Conservation (phyloP, 2,329 filamentous ascomycete genomes). For the Zymoseptoria brevis region DNA sequence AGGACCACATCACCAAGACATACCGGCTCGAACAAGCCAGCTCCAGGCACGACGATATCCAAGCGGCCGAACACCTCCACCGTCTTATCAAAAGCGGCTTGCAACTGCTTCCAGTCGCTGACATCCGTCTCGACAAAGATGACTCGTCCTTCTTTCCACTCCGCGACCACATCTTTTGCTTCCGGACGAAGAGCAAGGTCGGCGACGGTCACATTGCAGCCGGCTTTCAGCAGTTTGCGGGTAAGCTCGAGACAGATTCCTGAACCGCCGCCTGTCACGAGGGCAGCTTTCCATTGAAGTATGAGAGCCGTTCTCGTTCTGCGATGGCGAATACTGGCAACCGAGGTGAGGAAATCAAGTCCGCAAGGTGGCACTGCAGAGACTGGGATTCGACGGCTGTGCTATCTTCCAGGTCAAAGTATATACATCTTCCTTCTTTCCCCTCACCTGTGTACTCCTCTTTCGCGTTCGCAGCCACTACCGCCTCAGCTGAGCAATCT, state of each 20-base stretch:
- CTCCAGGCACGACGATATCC: constrained; percentile 39
- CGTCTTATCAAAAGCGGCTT: constrained; percentile 40
- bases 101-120: constrained; percentile 41
- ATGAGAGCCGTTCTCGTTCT: constrained; percentile 5
- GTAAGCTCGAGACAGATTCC: constrained; percentile 18
- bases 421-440: not conserved
- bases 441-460: not conserved
- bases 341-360: not conserved
- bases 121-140: constrained; percentile 39
- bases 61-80: constrained; percentile 35
- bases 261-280: constrained; percentile 22
- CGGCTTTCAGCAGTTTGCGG: constrained; percentile 27
- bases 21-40: constrained; percentile 35
- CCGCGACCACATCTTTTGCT: constrained; percentile 17
- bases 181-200: constrained; percentile 39
- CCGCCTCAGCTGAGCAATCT: not conserved
- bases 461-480: not conserved
- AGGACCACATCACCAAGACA: not conserved
- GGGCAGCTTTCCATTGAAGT: constrained; percentile 17
- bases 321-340: not conserved
- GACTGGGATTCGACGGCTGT: not conserved
- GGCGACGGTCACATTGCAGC: constrained; percentile 38
- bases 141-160: constrained; percentile 22
- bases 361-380: not conserved
- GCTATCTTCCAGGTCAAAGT: not conserved